Percentiles rank a stretch among this genome's conserved stretches.
Evolutionary conservation across 116 monocot genomes (phyloP).

Genomic region (Papilionanthe hybrid): DNA sequence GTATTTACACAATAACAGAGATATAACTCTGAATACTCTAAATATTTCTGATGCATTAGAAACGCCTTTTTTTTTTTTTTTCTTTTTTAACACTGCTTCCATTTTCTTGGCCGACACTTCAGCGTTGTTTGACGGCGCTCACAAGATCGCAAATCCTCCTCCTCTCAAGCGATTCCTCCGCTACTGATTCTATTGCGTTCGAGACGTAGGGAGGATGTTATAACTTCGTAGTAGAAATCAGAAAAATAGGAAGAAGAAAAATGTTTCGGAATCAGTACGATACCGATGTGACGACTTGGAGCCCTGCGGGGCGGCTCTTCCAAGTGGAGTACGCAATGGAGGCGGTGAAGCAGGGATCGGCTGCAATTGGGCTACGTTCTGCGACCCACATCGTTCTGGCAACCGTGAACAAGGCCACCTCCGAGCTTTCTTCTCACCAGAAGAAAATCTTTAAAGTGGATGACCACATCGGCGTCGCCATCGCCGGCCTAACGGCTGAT

Average conservation of each 20-base stretch:
- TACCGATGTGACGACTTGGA: constrained; percentile 99
- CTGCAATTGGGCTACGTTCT: constrained; percentile 86
- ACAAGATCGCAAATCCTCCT: too few species aligned
- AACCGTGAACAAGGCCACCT: constrained; percentile 79
- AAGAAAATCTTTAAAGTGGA: constrained; percentile 91
- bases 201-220: too few species aligned
- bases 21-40: too few species aligned
- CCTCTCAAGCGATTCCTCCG: not conserved
- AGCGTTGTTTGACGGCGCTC: too few species aligned
- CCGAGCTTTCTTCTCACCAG: constrained; percentile 97
- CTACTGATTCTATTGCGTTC: too few species aligned
- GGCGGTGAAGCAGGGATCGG: constrained; percentile 93
- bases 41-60: too few species aligned
- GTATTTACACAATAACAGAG: too few species aligned
- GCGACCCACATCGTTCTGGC: constrained; percentile 73
- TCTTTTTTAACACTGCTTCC: too few species aligned
- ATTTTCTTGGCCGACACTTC: too few species aligned
- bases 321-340: constrained; percentile 99
- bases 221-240: not conserved
- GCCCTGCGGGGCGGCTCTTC: constrained; percentile 91
- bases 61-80: too few species aligned
- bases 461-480: constrained; percentile 92
- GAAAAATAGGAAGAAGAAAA: constrained; percentile 5
- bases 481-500: constrained; percentile 96
- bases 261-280: constrained; percentile 99